These are phyloP conservation scores for Penicillium sp. DNA, from an alignment of 2,329 filamentous ascomycete species.

Conservation along the genomic window DNA sequence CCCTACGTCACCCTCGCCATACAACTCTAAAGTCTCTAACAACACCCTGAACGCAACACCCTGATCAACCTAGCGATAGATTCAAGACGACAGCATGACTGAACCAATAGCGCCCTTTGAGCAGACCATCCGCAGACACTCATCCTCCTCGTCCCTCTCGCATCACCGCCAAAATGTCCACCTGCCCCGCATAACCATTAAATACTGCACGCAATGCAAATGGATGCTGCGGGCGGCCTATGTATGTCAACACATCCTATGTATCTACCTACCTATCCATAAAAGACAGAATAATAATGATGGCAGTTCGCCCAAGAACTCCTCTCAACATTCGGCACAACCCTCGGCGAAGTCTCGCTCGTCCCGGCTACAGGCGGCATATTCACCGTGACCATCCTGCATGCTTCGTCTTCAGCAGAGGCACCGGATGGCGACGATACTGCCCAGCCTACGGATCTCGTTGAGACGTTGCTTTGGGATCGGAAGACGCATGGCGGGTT, in stretches of 20 bases:
- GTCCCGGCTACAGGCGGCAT: slow-evolving; percentile 80
- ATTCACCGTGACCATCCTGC: slow-evolving; percentile 67
- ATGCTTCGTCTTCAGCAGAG: slow-evolving; percentile 18
- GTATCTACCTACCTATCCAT: background rate
- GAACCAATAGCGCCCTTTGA: slow-evolving; percentile 14
- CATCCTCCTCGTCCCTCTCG: background rate
- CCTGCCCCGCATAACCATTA: slow-evolving; percentile 76
- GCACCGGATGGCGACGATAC: slow-evolving; percentile 19
- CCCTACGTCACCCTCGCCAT: background rate
- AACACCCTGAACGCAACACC: background rate
- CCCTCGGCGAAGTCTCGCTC: slow-evolving; percentile 81
- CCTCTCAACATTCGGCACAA: slow-evolving; percentile 81
- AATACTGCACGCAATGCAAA: slow-evolving; percentile 90
- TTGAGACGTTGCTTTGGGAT: slow-evolving; percentile 74
- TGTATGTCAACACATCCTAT: slow-evolving; percentile 49
- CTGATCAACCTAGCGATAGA: background rate
- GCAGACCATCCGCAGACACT: slow-evolving; percentile 5
- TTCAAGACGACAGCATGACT: slow-evolving; percentile 11
- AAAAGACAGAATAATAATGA: background rate
- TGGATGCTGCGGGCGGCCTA: slow-evolving; percentile 88
- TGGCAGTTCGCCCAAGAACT: slow-evolving; percentile 86
- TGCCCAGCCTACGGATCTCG: background rate
- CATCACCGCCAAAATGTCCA: slow-evolving; percentile 22
- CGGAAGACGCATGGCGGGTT: slow-evolving; percentile 83
- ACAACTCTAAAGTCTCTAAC: too few species aligned